phyloP scores from a whole-genome alignment of 2,329 filamentous ascomycete species.

The Leptodontidium sp. region DNA sequence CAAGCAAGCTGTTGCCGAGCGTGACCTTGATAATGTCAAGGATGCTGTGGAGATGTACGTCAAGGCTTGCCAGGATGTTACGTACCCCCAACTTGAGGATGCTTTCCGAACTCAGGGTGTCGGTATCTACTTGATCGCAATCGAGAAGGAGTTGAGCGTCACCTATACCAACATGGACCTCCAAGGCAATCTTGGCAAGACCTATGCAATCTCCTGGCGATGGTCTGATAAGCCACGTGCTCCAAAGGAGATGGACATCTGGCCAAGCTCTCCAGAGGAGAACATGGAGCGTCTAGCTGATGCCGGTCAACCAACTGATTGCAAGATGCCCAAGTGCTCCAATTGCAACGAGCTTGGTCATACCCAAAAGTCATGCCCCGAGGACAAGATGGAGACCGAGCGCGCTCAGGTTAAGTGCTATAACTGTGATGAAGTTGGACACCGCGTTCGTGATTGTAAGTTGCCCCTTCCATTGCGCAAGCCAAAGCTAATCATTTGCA shows the following conservation, averaged over 20 bases:
- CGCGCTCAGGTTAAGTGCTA: constrained; percentile 63
- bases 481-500: constrained; percentile 18
- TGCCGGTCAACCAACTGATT: constrained; percentile 69
- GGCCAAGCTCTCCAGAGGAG: constrained; percentile 66
- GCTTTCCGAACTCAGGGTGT: constrained; percentile 63
- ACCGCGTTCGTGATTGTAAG: constrained; percentile 75
- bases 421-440: constrained; percentile 70
- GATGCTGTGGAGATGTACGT: constrained; percentile 66
- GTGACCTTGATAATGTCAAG: constrained; percentile 70
- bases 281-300: constrained; percentile 70
- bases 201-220: constrained; percentile 70
- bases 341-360: constrained; percentile 60
- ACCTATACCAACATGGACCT: constrained; percentile 77
- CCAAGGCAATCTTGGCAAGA: constrained; percentile 71
- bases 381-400: constrained; percentile 62
- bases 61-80: constrained; percentile 65
- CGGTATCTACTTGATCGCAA: constrained; percentile 67
- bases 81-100: constrained; percentile 67
- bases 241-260: constrained; percentile 65
- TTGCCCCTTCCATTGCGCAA: constrained; percentile 23
- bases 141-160: constrained; percentile 62
- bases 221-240: constrained; percentile 64
- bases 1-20: constrained; percentile 57
- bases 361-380: constrained; percentile 63
- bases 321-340: constrained; percentile 64